Base-by-base conservation (phyloP, 78 protist species). In the Mantamonas sphyraenae region DNA sequence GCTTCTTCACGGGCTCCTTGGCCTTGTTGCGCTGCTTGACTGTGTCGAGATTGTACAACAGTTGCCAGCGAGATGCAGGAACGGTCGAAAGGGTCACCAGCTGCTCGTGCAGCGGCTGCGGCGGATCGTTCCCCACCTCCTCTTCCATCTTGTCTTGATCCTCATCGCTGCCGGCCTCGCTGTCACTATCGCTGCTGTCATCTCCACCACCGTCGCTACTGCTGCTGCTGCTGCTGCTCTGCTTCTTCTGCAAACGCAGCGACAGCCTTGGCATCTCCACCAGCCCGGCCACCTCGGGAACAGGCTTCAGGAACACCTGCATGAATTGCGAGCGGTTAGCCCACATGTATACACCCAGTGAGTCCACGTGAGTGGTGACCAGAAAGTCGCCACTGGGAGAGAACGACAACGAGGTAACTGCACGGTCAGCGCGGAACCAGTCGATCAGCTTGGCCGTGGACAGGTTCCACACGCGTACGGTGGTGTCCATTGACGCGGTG, bases 11-110 rank as follows among this genome's bases (percentile, higher is more conserved):
- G 37, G 63, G 57, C 40, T 38, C 51, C 42, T 28, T 38, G 56
- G 87, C 83, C 60, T 57, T 69, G 59, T 82, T 82, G 40, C 87
- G 57, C 62, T 76, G 66, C 43, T 79, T 58, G n/a, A 82, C 76
- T n/a, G 33, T 22, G 53, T 77, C 87, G 38, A 82, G 53, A 61
- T 64, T 65, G 19, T 70, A 51, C 12, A 82, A 64, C 34, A 82
- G 43, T 28, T 82, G 59, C 87, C 87, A 82, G 64, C 76, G 78
- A 24, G 79, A 42, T 35, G 50, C 64, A 10, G 78, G 73, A 24
- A 65, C 26, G 5, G 59, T 53, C 12, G 68, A 61, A 10, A 76
- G 24, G 19, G 82, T 82, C 35, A 77, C 34, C 22, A 71, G 71
- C 14, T 35, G 63, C 56, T 22, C 34, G 70, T 9, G 37, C 26